A percentile compares a stretch with the other conserved stretches of the same genome.
Conservation (phyloP, 495 filamentous ascomycete genomes). For the Physcia stellaris region DNA sequence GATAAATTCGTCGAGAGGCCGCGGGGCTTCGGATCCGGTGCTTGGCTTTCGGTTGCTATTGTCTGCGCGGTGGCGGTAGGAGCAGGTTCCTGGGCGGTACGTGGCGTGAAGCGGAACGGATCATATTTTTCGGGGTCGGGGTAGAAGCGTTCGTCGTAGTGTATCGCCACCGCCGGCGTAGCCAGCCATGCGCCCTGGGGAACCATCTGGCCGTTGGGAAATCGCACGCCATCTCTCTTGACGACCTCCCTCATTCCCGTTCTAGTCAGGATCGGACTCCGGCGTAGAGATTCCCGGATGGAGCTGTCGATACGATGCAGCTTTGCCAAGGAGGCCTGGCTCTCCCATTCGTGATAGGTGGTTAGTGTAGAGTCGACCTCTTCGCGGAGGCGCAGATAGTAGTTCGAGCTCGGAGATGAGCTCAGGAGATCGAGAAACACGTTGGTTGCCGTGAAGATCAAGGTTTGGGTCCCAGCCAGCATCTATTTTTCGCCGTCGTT, state of each 20-base stretch:
- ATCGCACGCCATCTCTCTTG: constrained; percentile 4
- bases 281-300: constrained; percentile 6
- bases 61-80: not conserved
- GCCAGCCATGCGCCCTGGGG: constrained; percentile 13
- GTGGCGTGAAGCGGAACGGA: constrained; percentile 8
- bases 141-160: constrained; percentile 16
- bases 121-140: constrained; percentile 10
- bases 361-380: not conserved
- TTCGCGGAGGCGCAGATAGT: constrained; percentile 3
- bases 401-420: not conserved
- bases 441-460: constrained; percentile 5
- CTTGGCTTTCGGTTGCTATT: not conserved
- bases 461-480: constrained; percentile 3
- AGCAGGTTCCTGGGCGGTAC: no score
- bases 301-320: constrained; percentile 1
- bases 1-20: not conserved
- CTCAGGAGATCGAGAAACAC: constrained; percentile 4
- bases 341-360: not conserved
- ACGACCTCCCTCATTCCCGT: constrained; percentile 5
- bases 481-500: not conserved
- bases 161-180: constrained; percentile 7
- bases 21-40: not conserved
- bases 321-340: not conserved
- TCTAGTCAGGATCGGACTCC: not conserved
- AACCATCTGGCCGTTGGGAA: constrained; percentile 14